Conservation (phyloP, 2,329 filamentous ascomycete species). For the Pseudogymnoascus sp. region DNA sequence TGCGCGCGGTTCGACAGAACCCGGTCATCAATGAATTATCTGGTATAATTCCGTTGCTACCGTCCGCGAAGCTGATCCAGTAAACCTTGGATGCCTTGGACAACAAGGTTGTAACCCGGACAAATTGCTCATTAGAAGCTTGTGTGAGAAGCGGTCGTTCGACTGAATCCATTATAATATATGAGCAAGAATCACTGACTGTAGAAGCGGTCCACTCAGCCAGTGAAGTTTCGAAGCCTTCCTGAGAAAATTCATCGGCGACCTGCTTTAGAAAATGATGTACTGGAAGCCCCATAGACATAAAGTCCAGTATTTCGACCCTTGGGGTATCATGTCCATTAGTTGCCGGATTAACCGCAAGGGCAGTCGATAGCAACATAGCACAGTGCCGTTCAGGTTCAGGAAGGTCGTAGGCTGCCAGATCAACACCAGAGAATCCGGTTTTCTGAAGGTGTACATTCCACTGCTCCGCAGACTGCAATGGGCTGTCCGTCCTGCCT, state of each 20-base stretch:
- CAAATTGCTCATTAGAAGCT: not conserved
- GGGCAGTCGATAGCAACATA: not conserved
- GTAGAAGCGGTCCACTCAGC: not conserved
- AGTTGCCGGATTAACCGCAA: not conserved
- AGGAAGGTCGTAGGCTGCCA: conserved; percentile 14
- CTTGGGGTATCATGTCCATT: not conserved
- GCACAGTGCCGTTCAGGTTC: not conserved
- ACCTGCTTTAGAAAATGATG: not conserved
- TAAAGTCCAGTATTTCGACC: not conserved
- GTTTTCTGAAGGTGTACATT: conserved; percentile 16
- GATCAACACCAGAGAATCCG: conserved; percentile 27
- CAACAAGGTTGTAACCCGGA: not conserved
- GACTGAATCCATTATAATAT: not conserved
- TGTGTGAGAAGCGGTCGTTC: not conserved
- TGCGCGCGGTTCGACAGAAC: conserved; percentile 13
- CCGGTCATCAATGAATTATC: conserved; percentile 13
- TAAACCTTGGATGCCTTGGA: not conserved
- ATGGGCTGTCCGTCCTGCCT: conserved; percentile 11
- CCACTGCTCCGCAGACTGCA: conserved; percentile 5
- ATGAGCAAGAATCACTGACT: not conserved
- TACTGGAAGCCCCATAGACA: not conserved
- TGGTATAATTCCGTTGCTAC: conserved; percentile 10
- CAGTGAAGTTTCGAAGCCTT: not conserved
- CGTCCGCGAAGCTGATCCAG: conserved; percentile 11
- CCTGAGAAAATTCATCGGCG: not conserved